phyloP scores from a whole-genome alignment of 1,139 yeast genomes.

The Zygoascus meyerae region DNA sequence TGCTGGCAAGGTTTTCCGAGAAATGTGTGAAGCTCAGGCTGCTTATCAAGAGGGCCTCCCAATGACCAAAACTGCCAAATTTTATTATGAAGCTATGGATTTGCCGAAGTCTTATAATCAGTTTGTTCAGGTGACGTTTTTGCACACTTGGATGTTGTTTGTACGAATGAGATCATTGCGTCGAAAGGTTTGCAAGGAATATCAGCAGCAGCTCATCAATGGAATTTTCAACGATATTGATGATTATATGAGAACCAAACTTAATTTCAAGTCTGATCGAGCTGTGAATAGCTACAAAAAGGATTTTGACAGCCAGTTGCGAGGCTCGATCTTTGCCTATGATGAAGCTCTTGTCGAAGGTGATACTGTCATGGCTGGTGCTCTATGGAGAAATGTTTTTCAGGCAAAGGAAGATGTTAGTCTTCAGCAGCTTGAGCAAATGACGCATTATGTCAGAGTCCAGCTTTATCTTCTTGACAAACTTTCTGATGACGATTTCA shows the following conservation, averaged over 20 bases:
- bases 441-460: slow-evolving; percentile 80
- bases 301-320: slow-evolving; percentile 82
- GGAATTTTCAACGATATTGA: slow-evolving; percentile 88
- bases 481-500: slow-evolving; percentile 87
- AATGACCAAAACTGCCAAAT: slow-evolving; percentile 30
- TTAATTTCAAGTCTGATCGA: slow-evolving; percentile 77
- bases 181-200: slow-evolving; percentile 76
- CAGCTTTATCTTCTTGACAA: slow-evolving; percentile 82
- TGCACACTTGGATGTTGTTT: slow-evolving; percentile 90
- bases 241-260: slow-evolving; percentile 73
- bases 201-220: slow-evolving; percentile 89
- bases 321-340: slow-evolving; percentile 84
- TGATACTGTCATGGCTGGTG: slow-evolving; percentile 81
- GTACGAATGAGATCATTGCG: slow-evolving; percentile 97
- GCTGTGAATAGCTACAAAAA: slow-evolving; percentile 81
- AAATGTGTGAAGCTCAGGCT: slow-evolving; percentile 78
- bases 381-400: slow-evolving; percentile 57
- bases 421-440: slow-evolving; percentile 76
- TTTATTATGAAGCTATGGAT: slow-evolving; percentile 63
- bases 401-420: slow-evolving; percentile 81
- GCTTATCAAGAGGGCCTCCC: slow-evolving; percentile 39
- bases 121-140: slow-evolving; percentile 87
- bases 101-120: slow-evolving; percentile 85
- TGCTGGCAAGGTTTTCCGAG: slow-evolving; percentile 84
- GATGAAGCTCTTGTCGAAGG: slow-evolving; percentile 86